Evolutionary conservation across 2,329 filamentous ascomycete species (phyloP), one percentile per base, ranked within the genome.

Genomic region (Lachnellula hyalina): DNA sequence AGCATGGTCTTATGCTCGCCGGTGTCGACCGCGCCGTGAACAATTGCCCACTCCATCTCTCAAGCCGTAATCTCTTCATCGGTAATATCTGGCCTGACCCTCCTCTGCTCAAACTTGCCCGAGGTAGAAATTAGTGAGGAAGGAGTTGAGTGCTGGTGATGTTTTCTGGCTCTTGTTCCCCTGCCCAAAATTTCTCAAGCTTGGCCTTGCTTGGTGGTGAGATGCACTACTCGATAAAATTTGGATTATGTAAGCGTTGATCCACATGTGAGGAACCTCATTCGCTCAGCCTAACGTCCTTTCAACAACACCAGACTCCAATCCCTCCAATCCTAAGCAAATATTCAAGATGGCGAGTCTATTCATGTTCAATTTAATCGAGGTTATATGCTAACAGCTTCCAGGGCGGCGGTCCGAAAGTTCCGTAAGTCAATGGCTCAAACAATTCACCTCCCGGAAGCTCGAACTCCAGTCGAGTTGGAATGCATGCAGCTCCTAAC

Each of bases 361-460:
- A n/a, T 46, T 25, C 28, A 11, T n/a, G 34, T n/a, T 3, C 3
- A 38, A 50, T 42, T 48, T 7, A n/a, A 21, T 52, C 57, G 12
- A 38, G n/a, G 7, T 19, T 36, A 38, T 57, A 41, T 62, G 63
- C 78, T 83, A 72, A 82, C 71, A 61, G 51, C 59, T 58, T 52
- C 23, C 62, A 86, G 86, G 88, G 88, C 77, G 89, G 89, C 77
- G 90, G 91, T 78, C 86, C 83, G 74, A 88, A 88, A 75, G 81
- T 89, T 65, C 81, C 83, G 82, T 88, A 80, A 67, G 79, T 67
- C 62, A 61, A 67, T 61, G 52, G 49, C 52, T 47, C 45, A 21
- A 21, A 49, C 55, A 53, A 55, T 55, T 11, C 47, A 47, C 49
- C 40, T 49, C 40, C 49, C n/a, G 48, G 55, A 47, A 55, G 50